These are phyloP conservation scores for Aspergillus proliferans DNA, from an alignment of 2,329 filamentous ascomycete species.

Conservation along the genomic window DNA sequence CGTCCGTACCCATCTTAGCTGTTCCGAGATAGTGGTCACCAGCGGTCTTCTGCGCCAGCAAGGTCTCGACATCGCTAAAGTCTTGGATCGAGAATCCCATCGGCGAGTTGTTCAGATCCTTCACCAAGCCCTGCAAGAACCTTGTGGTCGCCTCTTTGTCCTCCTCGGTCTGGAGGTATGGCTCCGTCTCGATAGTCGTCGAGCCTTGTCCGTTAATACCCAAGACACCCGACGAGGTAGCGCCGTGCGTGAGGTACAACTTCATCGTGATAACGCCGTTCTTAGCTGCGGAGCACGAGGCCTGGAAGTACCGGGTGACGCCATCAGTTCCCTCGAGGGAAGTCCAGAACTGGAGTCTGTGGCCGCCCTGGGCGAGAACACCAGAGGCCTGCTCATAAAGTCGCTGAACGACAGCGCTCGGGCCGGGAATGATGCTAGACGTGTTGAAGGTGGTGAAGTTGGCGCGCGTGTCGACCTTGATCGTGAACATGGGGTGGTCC, in stretches of 20 bases:
- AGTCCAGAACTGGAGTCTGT: constrained; percentile 17
- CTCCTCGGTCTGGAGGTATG: constrained; percentile 10
- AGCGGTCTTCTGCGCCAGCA: constrained; percentile 36
- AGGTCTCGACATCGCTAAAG: constrained; percentile 5
- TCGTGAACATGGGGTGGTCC: constrained; percentile 28
- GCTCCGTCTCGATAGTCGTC: constrained; percentile 10
- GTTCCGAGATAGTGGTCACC: constrained; percentile 46
- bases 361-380: constrained; percentile 13
- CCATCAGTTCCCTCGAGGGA: constrained; percentile 14
- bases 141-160: constrained; percentile 9
- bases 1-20: constrained; percentile 55
- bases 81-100: constrained; percentile 11
- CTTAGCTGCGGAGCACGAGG: constrained; percentile 10
- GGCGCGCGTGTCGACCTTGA: constrained; percentile 11
- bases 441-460: constrained; percentile 15
- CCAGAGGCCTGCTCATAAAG: constrained; percentile 9
- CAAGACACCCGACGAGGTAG: constrained; percentile 13
- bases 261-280: constrained; percentile 14
- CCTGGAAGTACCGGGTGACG: constrained; percentile 16
- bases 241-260: constrained; percentile 16
- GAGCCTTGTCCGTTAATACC: constrained; percentile 9
- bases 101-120: constrained; percentile 8
- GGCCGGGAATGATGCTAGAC: constrained; percentile 7
- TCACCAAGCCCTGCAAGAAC: constrained; percentile 10
- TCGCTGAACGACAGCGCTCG: constrained; percentile 3